These are phyloP conservation scores for Fusarium transvaalense DNA, from an alignment of 2,329 filamentous ascomycete genomes.

Conservation along the genomic window DNA sequence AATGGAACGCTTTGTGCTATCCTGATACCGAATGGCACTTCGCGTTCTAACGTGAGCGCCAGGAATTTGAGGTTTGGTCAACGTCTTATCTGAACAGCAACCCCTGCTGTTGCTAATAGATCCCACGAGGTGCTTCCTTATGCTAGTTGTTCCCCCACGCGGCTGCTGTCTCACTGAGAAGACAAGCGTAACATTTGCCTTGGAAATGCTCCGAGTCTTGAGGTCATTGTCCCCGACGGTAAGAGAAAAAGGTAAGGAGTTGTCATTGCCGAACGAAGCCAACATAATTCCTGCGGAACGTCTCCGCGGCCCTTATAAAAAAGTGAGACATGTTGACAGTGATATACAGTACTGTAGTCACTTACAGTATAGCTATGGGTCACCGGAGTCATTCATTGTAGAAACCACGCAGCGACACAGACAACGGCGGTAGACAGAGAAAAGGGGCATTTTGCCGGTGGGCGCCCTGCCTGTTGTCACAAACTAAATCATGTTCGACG, in stretches of 20 bases:
- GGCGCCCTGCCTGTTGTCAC: conserved; percentile 4
- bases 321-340: conserved; percentile 23
- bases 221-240: conserved; percentile 25
- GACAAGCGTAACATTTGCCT: conserved; percentile 36
- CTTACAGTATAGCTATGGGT: conserved; percentile 10
- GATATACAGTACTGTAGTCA: conserved; percentile 12
- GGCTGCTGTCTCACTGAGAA: conserved; percentile 20
- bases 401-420: conserved; percentile 23
- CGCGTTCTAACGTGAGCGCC: background rate
- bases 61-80: conserved; percentile 6
- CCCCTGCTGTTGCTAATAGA: background rate
- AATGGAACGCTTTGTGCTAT: background rate
- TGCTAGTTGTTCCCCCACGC: conserved; percentile 19
- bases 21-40: conserved; percentile 1
- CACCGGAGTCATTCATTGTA: conserved; percentile 10
- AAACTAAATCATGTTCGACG: conserved; percentile 20
- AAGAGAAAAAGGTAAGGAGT: conserved; percentile 10
- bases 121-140: conserved; percentile 18
- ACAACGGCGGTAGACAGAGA: conserved; percentile 2
- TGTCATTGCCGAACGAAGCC: conserved; percentile 12
- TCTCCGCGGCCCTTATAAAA: conserved; percentile 2
- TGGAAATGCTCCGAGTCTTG: conserved; percentile 26
- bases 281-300: conserved; percentile 20
- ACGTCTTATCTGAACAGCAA: conserved; percentile 5
- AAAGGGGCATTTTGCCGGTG: conserved; percentile 8